Evolutionary conservation across 371 early-diverging fungal genomes (phyloP), one percentile per base, ranked within the genome.

Genomic region (Mortierella sp.): DNA sequence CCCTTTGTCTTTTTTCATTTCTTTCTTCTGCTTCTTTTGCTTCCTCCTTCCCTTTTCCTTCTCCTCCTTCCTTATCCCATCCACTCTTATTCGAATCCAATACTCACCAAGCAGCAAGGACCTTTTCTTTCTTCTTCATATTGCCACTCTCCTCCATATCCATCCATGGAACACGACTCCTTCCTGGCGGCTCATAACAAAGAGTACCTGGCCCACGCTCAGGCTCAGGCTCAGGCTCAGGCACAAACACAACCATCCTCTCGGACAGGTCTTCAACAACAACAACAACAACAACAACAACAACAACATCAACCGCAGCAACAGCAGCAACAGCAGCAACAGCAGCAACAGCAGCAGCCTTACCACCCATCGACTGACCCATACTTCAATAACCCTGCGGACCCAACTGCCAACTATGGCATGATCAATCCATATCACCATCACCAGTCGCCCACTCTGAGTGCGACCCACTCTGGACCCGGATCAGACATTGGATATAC

Each of bases 131-230:
- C 34, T 22, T 7, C 63, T 29, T 34, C 43, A n/a, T 34, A 34
- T 39, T 47, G 26, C 16, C n/a, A 16, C 16, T 48, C 47, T 47
- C 50, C 14, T n/a, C 39, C 44, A 55, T 7, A 58, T 5, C 45
- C 37, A 44, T 19, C 48, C 50, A 78, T 78, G 79, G 79, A 79
- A 74, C 55, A 70, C 63, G 70, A 74, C 52, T 63, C 79, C 52
- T 79, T 79, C 45, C 64, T 79, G n/a, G 34, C 34, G 58, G 58
- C 69, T 24, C 66, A 48, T 37, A 26, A 73, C 65, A 53, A 50
- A 77, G 73, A 74, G 26, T 65, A 73, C 53, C 73, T 64, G 31
- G 44, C 64, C 34, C 65, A 66, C 41, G 66, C 24, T 19, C 73
- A 63, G 29, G 45, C 67, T 48, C 70, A 69, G 31, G 41, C 63